Evolutionary conservation across 176 grass and related monocot genomes (phyloP).

Genomic region (Alopecurus myosuroides): DNA sequence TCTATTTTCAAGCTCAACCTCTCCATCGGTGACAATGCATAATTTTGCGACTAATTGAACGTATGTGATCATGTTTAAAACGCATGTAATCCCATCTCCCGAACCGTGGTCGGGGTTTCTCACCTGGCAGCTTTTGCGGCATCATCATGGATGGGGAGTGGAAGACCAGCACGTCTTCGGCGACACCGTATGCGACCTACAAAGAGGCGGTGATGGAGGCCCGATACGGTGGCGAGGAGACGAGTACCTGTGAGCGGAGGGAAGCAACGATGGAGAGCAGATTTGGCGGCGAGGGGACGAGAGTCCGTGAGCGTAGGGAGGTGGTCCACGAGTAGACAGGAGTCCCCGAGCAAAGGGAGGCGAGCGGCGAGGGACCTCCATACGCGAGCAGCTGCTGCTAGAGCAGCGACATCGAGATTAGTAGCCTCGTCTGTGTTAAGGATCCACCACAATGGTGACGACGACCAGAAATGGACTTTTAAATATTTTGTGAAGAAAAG

Average conservation of each 20-base stretch:
- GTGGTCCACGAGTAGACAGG: background rate
- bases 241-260: slow-evolving; percentile 9
- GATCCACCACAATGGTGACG: slow-evolving; percentile 2
- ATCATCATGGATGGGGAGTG: slow-evolving; percentile 11
- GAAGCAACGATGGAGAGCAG: background rate
- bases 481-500: no score
- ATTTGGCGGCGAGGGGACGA: background rate
- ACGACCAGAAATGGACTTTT: no score
- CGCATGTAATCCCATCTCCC: no score
- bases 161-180: slow-evolving; percentile 8
- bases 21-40: no score
- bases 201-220: slow-evolving; percentile 21
- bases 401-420: background rate
- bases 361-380: slow-evolving; percentile 27
- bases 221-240: slow-evolving; percentile 17
- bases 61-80: no score
- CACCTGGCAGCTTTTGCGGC: slow-evolving; percentile 24
- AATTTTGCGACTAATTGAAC: no score
- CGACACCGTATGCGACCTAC: background rate
- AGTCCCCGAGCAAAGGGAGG: background rate
- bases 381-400: background rate
- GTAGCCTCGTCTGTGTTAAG: slow-evolving; percentile 22
- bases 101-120: background rate
- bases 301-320: background rate
- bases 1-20: no score